These are phyloP conservation scores for Coemansia umbellata DNA, from an alignment of 192 early-diverging fungal genomes.

Conservation along the genomic window DNA sequence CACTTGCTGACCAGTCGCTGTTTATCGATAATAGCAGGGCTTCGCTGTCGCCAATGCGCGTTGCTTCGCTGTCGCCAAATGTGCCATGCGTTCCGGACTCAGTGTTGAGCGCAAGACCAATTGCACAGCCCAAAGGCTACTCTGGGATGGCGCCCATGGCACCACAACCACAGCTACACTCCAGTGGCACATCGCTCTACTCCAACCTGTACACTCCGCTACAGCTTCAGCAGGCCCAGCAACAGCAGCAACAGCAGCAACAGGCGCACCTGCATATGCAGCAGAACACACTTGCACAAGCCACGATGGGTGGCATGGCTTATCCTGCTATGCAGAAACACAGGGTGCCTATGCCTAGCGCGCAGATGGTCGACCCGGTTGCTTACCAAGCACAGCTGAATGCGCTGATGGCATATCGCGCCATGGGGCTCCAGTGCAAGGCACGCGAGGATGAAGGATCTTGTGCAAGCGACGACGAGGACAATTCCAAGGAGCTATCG, in stretches of 20 bases:
- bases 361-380: slow-evolving; percentile 35
- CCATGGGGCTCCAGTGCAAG: slow-evolving; percentile 50
- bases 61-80: slow-evolving; percentile 33
- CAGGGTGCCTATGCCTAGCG: slow-evolving; percentile 38
- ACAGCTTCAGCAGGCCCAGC: slow-evolving; percentile 36
- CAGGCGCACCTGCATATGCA: slow-evolving; percentile 8
- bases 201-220: slow-evolving; percentile 35
- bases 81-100: slow-evolving; percentile 18
- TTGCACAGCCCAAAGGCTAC: slow-evolving; percentile 35
- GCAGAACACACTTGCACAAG: slow-evolving; percentile 1
- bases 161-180: slow-evolving; percentile 11
- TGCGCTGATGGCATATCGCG: slow-evolving; percentile 47
- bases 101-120: slow-evolving; percentile 20
- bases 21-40: not conserved
- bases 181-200: slow-evolving; percentile 20
- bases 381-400: slow-evolving; percentile 45
- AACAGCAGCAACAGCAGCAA: slow-evolving; percentile 23
- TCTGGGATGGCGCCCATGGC: slow-evolving; percentile 4
- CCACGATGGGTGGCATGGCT: not conserved
- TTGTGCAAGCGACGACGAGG: slow-evolving; percentile 8
- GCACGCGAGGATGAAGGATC: slow-evolving; percentile 31
- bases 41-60: slow-evolving; percentile 5
- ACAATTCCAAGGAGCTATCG: slow-evolving; percentile 26
- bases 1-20: slow-evolving; percentile 1
- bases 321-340: slow-evolving; percentile 21